A percentile compares a stretch with the other conserved stretches of the same genome.
phyloP scores from a whole-genome alignment of 352 stramenopile species.

The Pythium sukuiense region DNA sequence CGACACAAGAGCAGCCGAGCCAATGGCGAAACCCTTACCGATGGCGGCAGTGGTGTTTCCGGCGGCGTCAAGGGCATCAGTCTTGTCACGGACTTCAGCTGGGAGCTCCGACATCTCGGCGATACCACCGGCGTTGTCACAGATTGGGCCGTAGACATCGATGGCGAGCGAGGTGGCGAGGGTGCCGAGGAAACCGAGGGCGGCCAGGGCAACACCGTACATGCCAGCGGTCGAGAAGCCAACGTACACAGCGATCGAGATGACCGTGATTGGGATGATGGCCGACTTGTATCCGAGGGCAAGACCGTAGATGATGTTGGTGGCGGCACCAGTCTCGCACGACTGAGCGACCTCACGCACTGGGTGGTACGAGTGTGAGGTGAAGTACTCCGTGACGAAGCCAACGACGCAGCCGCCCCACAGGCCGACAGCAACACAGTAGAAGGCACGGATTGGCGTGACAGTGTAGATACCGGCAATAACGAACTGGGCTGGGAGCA shows the following conservation, averaged over 20 bases:
- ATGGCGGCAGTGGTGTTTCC: constrained; percentile 99
- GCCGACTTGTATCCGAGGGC: constrained; percentile 99
- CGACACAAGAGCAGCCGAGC: constrained; percentile 97
- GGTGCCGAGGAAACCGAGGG: constrained; percentile 98
- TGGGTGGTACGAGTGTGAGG: constrained; percentile 96
- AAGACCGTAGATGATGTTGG: constrained; percentile 99
- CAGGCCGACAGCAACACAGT: constrained; percentile 94
- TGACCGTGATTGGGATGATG: constrained; percentile 98
- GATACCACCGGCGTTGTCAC: constrained; percentile 99
- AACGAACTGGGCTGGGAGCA: constrained; percentile 92
- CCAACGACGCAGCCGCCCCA: constrained; percentile 98
- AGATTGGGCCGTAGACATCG: constrained; percentile 99
- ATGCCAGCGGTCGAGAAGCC: constrained; percentile 97
- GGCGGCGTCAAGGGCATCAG: constrained; percentile 98
- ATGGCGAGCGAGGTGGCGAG: constrained; percentile 98
- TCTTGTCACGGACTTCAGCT: constrained; percentile 97
- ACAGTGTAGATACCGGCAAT: constrained; percentile 74
- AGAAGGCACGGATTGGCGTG: constrained; percentile 87
- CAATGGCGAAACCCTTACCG: constrained; percentile 99
- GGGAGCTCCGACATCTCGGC: constrained; percentile 99
- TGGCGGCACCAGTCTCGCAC: constrained; percentile 98
- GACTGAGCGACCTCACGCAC: constrained; percentile 95
- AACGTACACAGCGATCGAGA: constrained; percentile 97
- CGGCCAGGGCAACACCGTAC: constrained; percentile 96
- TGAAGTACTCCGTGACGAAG: constrained; percentile 99